Percentiles rank a stretch among this genome's conserved stretches.
Evolutionary conservation across 768 basidiomycete species (phyloP).

Genomic region (Hericium coralloides): DNA sequence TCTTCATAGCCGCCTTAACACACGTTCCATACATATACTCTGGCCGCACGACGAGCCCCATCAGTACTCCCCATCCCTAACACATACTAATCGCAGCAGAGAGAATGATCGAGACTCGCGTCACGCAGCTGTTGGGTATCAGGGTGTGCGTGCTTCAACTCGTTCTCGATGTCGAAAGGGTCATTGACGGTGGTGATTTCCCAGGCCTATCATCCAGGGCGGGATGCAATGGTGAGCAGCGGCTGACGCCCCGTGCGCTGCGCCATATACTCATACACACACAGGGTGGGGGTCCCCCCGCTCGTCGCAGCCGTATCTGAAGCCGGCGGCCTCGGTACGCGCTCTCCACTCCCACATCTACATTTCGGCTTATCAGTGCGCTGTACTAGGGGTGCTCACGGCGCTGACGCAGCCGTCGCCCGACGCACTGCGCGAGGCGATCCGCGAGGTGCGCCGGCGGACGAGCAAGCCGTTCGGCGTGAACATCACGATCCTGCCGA

Average conservation of each 20-base stretch:
- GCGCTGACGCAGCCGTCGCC: slow-evolving; percentile 85
- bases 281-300: slow-evolving; percentile 71
- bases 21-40: no score
- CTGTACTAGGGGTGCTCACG: slow-evolving; percentile 60
- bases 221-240: slow-evolving; percentile 78
- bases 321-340: slow-evolving; percentile 69
- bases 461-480: slow-evolving; percentile 78
- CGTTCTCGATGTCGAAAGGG: neutral
- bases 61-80: no score
- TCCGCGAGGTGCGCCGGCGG: slow-evolving; percentile 62
- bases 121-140: slow-evolving; percentile 61
- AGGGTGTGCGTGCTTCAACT: slow-evolving; percentile 40
- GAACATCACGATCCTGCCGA: slow-evolving; percentile 81
- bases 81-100: neutral
- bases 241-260: neutral
- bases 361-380: neutral
- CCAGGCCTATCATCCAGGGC: slow-evolving; percentile 74
- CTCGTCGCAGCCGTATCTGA: slow-evolving; percentile 75
- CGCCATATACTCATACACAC: neutral
- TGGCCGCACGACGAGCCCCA: no score
- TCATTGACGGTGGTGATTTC: neutral
- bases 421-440: slow-evolving; percentile 69
- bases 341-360: neutral
- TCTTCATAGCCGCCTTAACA: no score
- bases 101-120: slow-evolving; percentile 34